A percentile compares a stretch with the other conserved stretches of the same genome.
Conservation (phyloP, 371 early-diverging fungal genomes). For the Rhizomucor miehei region DNA sequence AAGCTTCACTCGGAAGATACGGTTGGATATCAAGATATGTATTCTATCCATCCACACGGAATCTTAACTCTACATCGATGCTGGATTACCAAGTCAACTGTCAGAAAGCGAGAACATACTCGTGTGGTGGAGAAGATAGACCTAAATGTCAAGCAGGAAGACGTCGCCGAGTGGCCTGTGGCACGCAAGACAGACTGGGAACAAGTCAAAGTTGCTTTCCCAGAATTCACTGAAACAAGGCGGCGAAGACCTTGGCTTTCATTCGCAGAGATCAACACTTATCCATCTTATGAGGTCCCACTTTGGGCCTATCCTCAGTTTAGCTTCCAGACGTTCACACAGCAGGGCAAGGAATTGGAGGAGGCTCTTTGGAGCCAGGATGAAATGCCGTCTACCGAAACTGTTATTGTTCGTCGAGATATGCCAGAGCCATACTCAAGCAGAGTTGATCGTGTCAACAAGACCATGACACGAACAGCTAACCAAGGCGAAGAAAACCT, state of each 20-base stretch:
- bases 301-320: conserved; percentile 57
- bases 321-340: conserved; percentile 44
- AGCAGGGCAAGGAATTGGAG: conserved; percentile 14
- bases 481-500: conserved; percentile 35
- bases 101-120: conserved; percentile 50
- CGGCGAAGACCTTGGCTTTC: conserved; percentile 39
- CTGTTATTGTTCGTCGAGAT: conserved; percentile 41
- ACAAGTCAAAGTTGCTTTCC: conserved; percentile 24
- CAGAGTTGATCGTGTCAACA: conserved; percentile 40
- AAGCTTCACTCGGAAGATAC: conserved; percentile 40
- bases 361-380: conserved; percentile 25
- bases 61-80: conserved; percentile 58
- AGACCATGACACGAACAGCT: conserved; percentile 27
- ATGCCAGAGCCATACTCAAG: conserved; percentile 49
- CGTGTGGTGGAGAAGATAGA: conserved; percentile 50
- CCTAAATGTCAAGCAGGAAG: conserved; percentile 51
- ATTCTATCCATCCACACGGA: conserved; percentile 58
- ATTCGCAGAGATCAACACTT: conserved; percentile 57
- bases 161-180: conserved; percentile 61
- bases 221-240: conserved; percentile 2
- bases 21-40: conserved; percentile 55
- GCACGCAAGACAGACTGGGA: conserved; percentile 53
- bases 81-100: conserved; percentile 53
- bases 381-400: conserved; percentile 33
- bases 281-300: conserved; percentile 41